A percentile compares a stretch with the other conserved stretches of the same genome.
Conservation (phyloP, 345 rosid genomes). For the Eutrema yunnanense region DNA sequence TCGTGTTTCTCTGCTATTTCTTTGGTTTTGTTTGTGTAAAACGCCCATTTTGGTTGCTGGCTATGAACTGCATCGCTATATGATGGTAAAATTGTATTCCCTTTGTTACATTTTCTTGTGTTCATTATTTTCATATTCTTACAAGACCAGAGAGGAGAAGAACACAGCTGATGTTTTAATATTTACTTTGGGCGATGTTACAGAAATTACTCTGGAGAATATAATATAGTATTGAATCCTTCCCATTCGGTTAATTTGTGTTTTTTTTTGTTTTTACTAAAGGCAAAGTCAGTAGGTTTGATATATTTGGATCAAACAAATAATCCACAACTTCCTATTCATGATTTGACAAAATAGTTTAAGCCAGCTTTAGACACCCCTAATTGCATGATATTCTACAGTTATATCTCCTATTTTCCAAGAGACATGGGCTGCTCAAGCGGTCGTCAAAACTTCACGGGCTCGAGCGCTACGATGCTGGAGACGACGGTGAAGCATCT, state of each 20-base stretch:
- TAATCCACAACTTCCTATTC: neutral
- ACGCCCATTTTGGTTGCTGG: slow-evolving; percentile 16
- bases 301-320: slow-evolving; percentile 15
- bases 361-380: neutral
- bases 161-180: neutral
- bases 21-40: slow-evolving; percentile 13
- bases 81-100: slow-evolving; percentile 7
- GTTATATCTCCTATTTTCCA: neutral
- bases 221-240: too few relatives aligned
- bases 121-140: neutral
- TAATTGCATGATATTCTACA: slow-evolving; percentile 3
- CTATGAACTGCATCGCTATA: slow-evolving; percentile 9
- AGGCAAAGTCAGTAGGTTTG: neutral
- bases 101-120: neutral
- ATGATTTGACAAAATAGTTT: neutral
- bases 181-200: too few relatives aligned
- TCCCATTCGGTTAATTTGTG: neutral
- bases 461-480: slow-evolving; percentile 70
- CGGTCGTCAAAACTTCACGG: slow-evolving; percentile 26
- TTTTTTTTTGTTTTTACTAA: neutral
- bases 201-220: too few relatives aligned
- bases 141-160: neutral
- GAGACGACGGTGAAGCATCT: slow-evolving; percentile 78
- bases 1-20: neutral
- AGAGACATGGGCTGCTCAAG: slow-evolving; percentile 5